phyloP scores from a whole-genome alignment of 2,329 filamentous ascomycete species.

The Neobulgaria alba region DNA sequence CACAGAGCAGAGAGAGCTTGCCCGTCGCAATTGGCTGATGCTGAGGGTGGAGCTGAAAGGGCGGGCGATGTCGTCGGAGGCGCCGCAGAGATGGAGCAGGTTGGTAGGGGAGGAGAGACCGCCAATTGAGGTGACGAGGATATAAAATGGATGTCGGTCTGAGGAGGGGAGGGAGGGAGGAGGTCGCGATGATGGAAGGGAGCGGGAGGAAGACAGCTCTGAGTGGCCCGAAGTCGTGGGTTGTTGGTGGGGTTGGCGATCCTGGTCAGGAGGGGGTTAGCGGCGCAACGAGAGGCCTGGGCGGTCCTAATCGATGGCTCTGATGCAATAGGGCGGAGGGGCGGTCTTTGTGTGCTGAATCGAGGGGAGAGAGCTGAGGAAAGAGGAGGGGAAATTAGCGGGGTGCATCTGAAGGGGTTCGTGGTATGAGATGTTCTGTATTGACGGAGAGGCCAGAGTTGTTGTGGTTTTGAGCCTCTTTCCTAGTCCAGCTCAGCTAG shows the following conservation, averaged over 20 bases:
- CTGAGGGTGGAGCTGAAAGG: not conserved
- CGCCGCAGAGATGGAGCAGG: not conserved
- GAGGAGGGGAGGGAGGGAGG: not conserved
- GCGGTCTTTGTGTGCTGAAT: no score
- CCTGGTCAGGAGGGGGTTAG: conserved; percentile 1
- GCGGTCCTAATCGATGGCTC: no score
- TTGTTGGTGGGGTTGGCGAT: conserved; percentile 1
- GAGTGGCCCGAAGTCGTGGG: not conserved
- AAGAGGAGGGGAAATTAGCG: no score
- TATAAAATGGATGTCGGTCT: not conserved
- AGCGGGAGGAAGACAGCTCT: not conserved
- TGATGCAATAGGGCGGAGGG: no score
- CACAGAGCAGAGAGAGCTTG: conserved; percentile 8
- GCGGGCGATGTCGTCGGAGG: conserved; percentile 1
- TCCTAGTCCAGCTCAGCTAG: no score
- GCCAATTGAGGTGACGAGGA: conserved; percentile 2
- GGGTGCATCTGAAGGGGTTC: no score
- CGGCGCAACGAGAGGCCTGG: no score
- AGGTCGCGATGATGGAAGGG: conserved; percentile 2
- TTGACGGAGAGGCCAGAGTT: no score
- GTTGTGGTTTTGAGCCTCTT: no score
- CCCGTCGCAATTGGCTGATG: conserved; percentile 12
- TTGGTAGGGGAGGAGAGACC: not conserved
- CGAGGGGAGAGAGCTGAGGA: no score
- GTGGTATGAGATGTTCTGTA: no score